These are phyloP conservation scores for Westerdykella sp. DNA, from an alignment of 2,329 filamentous ascomycete species.

Conservation along the genomic window DNA sequence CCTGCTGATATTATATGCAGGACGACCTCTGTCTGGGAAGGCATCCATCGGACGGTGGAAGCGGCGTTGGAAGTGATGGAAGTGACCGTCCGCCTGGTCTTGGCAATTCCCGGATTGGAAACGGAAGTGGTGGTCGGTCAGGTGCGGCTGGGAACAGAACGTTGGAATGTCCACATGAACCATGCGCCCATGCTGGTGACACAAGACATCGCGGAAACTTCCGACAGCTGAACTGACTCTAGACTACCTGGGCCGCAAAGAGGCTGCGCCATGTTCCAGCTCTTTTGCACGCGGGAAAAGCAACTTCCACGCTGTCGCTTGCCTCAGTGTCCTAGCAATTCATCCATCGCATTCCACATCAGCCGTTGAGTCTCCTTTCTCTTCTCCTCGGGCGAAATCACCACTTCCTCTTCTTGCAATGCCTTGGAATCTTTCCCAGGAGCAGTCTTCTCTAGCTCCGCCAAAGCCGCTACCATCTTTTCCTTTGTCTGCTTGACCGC, in stretches of 20 bases:
- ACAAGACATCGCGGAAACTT: not conserved
- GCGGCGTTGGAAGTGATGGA: not conserved
- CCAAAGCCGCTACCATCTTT: constrained; percentile 67
- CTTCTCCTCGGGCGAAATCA: constrained; percentile 10
- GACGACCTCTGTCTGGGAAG: too few relatives aligned
- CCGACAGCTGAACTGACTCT: not conserved
- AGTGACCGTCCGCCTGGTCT: not conserved
- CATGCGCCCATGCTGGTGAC: constrained; percentile 6
- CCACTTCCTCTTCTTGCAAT: constrained; percentile 2
- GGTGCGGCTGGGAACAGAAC: constrained; percentile 10
- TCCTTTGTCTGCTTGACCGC: constrained; percentile 61
- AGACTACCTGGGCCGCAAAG: not conserved
- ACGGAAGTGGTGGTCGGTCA: constrained; percentile 7
- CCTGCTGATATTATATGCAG: too few relatives aligned
- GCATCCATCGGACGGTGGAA: too few relatives aligned
- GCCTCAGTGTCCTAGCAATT: constrained; percentile 21
- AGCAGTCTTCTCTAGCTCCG: constrained; percentile 50
- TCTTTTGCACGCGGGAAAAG: not conserved
- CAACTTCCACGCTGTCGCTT: not conserved
- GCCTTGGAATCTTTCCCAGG: constrained; percentile 2
- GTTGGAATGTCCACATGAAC: constrained; percentile 8
- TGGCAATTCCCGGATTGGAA: too few relatives aligned
- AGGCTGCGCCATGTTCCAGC: not conserved
- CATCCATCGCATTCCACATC: constrained; percentile 35
- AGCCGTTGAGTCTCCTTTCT: constrained; percentile 24